A percentile compares a stretch with the other conserved stretches of the same genome.
Conservation (phyloP, 129 eudicot genomes). For the Flaveria brownii region DNA sequence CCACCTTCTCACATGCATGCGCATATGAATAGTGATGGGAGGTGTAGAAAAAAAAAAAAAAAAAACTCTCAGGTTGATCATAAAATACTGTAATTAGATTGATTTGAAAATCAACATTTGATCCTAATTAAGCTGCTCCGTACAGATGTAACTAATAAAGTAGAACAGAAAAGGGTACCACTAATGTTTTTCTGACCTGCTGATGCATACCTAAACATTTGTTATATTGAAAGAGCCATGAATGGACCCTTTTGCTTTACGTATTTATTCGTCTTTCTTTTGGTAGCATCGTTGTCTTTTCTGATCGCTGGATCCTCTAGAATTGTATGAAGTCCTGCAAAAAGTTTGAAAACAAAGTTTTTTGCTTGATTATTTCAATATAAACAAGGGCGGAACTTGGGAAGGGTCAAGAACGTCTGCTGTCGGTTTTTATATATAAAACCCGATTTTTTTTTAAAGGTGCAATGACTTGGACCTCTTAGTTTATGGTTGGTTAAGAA, state of each 20-base stretch:
- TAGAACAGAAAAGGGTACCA: conserved; percentile 22
- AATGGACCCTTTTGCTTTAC: conserved; percentile 35
- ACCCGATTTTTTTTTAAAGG: too few species aligned
- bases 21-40: conserved; percentile 36
- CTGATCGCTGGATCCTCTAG: conserved; percentile 51
- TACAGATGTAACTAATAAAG: conserved; percentile 28
- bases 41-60: neutral
- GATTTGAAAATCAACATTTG: conserved; percentile 24
- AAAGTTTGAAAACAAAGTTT: conserved; percentile 7
- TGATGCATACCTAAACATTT: conserved; percentile 27
- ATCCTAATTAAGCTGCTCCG: conserved; percentile 23
- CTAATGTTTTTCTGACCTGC: conserved; percentile 23
- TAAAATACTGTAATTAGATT: conserved; percentile 28
- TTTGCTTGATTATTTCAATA: conserved; percentile 9
- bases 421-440: too few species aligned
- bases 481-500: too few species aligned
- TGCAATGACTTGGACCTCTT: too few species aligned
- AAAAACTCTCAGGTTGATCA: conserved; percentile 21
- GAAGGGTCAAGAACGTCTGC: too few species aligned
- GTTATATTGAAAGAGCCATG: conserved; percentile 33
- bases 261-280: conserved; percentile 40
- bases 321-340: conserved; percentile 63
- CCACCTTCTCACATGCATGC: conserved; percentile 32
- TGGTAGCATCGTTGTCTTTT: conserved; percentile 34
- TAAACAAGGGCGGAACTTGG: neutral